Conservation (phyloP, 2,329 filamentous ascomycete species). For the Dactylonectria macrodidyma region DNA sequence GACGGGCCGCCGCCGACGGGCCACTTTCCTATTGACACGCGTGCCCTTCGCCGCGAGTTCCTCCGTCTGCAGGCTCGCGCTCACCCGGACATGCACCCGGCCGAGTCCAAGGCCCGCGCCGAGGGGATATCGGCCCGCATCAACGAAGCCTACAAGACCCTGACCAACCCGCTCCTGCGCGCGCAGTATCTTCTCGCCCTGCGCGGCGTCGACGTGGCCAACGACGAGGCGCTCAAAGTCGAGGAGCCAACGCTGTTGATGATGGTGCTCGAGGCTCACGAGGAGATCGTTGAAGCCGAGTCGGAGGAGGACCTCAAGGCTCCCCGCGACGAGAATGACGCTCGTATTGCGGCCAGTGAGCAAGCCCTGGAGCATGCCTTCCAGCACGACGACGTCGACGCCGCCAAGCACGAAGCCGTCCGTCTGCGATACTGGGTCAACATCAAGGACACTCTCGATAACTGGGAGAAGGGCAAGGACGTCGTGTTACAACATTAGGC, state of each 20-base stretch:
- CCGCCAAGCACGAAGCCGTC: conserved; percentile 80
- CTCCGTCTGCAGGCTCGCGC: conserved; percentile 84
- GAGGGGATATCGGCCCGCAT: conserved; percentile 86
- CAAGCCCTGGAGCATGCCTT: conserved; percentile 76
- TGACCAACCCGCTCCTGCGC: conserved; percentile 82
- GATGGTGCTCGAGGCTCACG: conserved; percentile 84
- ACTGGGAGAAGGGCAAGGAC: conserved; percentile 86
- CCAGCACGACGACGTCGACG: conserved; percentile 73
- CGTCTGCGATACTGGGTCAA: conserved; percentile 92
- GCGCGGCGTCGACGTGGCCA: conserved; percentile 82
- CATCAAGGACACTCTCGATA: conserved; percentile 82
- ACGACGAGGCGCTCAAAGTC: conserved; percentile 82
- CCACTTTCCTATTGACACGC: conserved; percentile 81
- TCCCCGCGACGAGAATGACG: conserved; percentile 77
- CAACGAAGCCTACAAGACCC: conserved; percentile 92
- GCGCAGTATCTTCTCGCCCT: conserved; percentile 90
- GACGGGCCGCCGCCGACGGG: conserved; percentile 83
- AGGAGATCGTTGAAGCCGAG: conserved; percentile 80
- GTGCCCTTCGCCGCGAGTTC: conserved; percentile 85
- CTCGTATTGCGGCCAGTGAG: conserved; percentile 76
- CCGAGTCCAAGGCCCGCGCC: conserved; percentile 71
- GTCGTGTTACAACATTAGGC: conserved; percentile 66
- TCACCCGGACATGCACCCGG: conserved; percentile 79
- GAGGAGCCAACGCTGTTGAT: conserved; percentile 80
- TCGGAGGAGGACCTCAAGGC: conserved; percentile 74